phyloP scores from a whole-genome alignment of 176 grass and related monocot genomes.

The Musa beccarii region DNA sequence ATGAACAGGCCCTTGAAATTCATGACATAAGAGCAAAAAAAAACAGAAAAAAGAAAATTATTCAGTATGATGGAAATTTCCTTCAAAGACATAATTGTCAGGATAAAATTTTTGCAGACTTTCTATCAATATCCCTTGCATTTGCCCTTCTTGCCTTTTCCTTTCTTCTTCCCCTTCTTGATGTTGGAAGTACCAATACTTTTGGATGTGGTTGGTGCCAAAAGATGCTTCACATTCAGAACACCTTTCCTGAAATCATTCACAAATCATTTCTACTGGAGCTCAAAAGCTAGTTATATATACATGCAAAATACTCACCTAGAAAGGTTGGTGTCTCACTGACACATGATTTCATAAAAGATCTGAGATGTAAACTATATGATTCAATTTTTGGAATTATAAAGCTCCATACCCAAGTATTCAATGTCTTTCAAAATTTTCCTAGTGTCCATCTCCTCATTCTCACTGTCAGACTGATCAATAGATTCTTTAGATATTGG shows the following conservation, averaged over 20 bases:
- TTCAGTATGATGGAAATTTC: too few species aligned
- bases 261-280: background rate
- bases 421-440: slow-evolving; percentile 77
- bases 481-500: slow-evolving; percentile 29
- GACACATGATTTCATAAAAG: background rate
- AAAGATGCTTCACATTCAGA: slow-evolving; percentile 76
- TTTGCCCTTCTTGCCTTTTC: slow-evolving; percentile 41
- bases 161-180: slow-evolving; percentile 29
- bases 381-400: background rate
- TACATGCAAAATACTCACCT: background rate
- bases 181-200: slow-evolving; percentile 31
- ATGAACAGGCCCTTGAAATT: too few species aligned
- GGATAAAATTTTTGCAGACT: too few species aligned
- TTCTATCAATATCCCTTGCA: slow-evolving; percentile 25
- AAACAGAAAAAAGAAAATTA: too few species aligned
- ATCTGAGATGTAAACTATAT: background rate
- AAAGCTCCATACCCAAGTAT: slow-evolving; percentile 53
- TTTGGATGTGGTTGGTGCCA: slow-evolving; percentile 42
- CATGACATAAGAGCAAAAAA: too few species aligned
- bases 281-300: background rate
- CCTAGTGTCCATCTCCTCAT: slow-evolving; percentile 54
- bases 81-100: too few species aligned
- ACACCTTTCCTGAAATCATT: slow-evolving; percentile 73
- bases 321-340: background rate
- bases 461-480: slow-evolving; percentile 46